These are phyloP conservation scores for Eustoma russellianum DNA, from an alignment of 257 asterid genomes.

Conservation along the genomic window DNA sequence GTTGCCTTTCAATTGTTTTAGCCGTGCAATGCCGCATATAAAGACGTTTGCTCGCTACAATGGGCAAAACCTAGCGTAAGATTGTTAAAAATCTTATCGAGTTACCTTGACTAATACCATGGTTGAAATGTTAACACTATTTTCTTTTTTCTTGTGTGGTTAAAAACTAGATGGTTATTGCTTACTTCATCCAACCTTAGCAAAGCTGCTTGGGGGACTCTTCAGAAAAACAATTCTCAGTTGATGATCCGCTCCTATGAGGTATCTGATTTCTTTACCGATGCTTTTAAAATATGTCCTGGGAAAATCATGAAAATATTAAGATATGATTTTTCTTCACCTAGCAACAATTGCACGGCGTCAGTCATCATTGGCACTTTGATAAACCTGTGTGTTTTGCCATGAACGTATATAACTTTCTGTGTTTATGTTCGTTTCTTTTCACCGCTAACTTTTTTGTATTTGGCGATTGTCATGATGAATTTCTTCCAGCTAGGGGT, in stretches of 20 bases:
- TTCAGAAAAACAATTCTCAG: constrained; percentile 93
- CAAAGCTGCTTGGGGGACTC: constrained; percentile 99
- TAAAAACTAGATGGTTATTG: constrained; percentile 61
- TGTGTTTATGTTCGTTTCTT: too few relatives aligned
- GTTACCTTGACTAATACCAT: constrained; percentile 4
- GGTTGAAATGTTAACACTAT: constrained; percentile 5
- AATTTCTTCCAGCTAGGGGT: constrained; percentile 64
- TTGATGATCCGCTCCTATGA: constrained; percentile 61
- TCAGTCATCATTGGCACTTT: too few relatives aligned
- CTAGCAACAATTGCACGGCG: not conserved
- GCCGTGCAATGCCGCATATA: constrained; percentile 99
- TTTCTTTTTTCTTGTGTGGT: not conserved
- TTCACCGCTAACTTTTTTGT: constrained; percentile 3
- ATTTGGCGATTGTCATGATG: too few relatives aligned
- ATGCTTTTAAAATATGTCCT: too few relatives aligned
- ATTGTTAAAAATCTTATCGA: constrained; percentile 1
- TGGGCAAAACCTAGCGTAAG: constrained; percentile 93
- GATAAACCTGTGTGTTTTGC: too few relatives aligned
- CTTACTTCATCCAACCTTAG: constrained; percentile 96
- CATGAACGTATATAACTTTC: too few relatives aligned
- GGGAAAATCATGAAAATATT: too few relatives aligned
- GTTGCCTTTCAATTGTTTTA: constrained; percentile 23
- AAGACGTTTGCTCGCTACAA: constrained; percentile 84
- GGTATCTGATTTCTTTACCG: too few relatives aligned
- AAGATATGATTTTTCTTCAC: too few relatives aligned